Evolutionary conservation across 495 filamentous ascomycete species (phyloP), one percentile per base, ranked within the genome.

Genomic region (Aspergillus avenaceus): DNA sequence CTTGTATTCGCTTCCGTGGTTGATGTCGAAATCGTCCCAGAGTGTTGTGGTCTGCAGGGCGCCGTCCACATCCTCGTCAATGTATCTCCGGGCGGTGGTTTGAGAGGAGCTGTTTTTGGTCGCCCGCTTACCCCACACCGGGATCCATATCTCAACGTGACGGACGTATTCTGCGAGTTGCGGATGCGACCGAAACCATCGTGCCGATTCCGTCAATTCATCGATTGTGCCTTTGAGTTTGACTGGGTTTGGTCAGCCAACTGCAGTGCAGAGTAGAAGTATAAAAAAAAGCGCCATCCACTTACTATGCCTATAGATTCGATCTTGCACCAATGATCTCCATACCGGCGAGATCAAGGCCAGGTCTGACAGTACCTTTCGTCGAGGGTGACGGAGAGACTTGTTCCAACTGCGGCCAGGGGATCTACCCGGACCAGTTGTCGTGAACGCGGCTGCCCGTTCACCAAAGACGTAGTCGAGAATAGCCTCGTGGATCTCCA

Each of bases 61-160:
- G 70, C 48, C 77, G 61, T 50, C 76, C 66, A 38, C 47, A 34
- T 63, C 58, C 21, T 63, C 59, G 25, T 63, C 62, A 43, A 63
- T 53, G 25, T 52, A 59, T 14, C 47, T 69, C 57, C 47, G 76
- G 68, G 40, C 72, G 66, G 36, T 73, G 65, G 23, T 76, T 11
- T 56, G 58, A 38, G 57, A 58, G 18, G 56, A 29, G 5, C 49
- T 13, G 13, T 47, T 47, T 28, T 61, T 65, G 42, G 54, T 59
- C 6, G 72, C 68, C 36, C 76, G 69, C 13, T 74, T 72, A 16
- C 84, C 82, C 73, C 84, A 87, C 24, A 87, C 82, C 5, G 86
- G 86, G 41, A 88, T 82, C 81, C 85, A 87, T 14, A 87, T 72
- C 59, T 90, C 84, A 47, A 87, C 74, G 60, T 88, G 84, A 42